Base-by-base conservation (phyloP, 331 rosid genomes). In the Rhamnella rubrinervis region DNA sequence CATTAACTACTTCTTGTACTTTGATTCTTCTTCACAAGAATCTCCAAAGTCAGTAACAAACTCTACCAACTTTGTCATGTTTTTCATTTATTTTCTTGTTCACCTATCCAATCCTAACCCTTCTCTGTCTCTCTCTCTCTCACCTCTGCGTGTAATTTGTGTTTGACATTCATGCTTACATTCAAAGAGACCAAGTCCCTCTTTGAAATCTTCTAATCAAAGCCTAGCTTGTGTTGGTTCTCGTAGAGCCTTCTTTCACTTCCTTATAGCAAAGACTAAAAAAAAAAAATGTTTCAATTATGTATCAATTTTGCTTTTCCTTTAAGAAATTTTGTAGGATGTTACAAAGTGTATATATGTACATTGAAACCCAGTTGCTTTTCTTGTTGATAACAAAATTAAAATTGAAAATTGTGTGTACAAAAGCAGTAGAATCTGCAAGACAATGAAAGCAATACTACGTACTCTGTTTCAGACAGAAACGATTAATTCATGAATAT, bases 41-140 rank as follows among this genome's bases (percentile, higher is more conserved):
- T 79, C 21, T 63, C 51, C 31, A 75, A 75, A 79, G 93, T 78
- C 79, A 40, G 58, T 77, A 84, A 82, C 96, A 85, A 87, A 87
- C 88, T 73, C 77, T 28, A 83, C 79, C 95, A 72, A 84, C 78
- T 46, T 41, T 74, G 56, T 49, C 59, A 2, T 2, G 25, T 39
- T 66, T 75, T 14, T 19, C 3, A 26, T 19, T 63, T 13, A n/a
- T 44, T 47, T 72, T 82, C 63, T 90, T 67, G 87, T 81, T 90
- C 79, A 78, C 82, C 92, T 75, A 81, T 90, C 88, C 60, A 79
- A 65, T 72, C 72, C 73, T 39, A 61, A 56, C 26, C 49, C 55
- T 58, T 35, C 53, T n/a, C n/a, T n/a, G n/a, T n/a, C n/a, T n/a
- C n/a, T n/a, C n/a, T 44, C 35, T 18, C 31, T 11, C 39, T 51